Conservation (phyloP, 331 rosid genomes). For the Erythrophleum ivorense region DNA sequence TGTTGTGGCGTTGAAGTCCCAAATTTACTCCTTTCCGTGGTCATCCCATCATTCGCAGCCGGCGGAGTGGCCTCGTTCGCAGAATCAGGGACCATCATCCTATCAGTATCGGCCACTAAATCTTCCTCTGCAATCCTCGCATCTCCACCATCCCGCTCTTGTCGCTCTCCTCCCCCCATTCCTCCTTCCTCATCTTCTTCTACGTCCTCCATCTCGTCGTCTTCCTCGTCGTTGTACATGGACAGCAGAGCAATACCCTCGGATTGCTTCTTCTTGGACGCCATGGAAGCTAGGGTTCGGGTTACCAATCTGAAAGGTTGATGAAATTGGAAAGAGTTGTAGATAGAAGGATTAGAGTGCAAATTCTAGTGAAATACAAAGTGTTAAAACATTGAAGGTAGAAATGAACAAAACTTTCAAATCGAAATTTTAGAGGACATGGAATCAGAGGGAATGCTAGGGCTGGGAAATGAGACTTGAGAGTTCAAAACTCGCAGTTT, state of each 20-base stretch:
- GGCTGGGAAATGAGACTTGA: not conserved
- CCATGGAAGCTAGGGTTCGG: conserved; percentile 43
- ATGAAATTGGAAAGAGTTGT: not conserved
- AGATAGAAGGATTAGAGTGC: not conserved
- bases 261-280: conserved; percentile 52
- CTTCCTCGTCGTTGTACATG: conserved; percentile 58
- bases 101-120: conserved; percentile 29
- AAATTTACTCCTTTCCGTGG: conserved; percentile 42
- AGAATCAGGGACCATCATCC: conserved; percentile 41
- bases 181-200: conserved; percentile 41
- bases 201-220: conserved; percentile 55
- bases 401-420: not conserved
- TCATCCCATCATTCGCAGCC: conserved; percentile 19
- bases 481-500: not conserved
- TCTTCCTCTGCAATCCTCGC: conserved; percentile 28
- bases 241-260: conserved; percentile 60
- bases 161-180: not conserved
- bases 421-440: not conserved
- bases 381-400: not conserved
- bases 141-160: conserved; percentile 15
- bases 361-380: not conserved
- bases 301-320: not conserved
- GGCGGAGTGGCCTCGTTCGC: conserved; percentile 38
- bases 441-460: not conserved
- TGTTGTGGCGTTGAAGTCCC: conserved; percentile 42